phyloP scores from a whole-genome alignment of 148 eudicot genomes.

The Chenopodium quinoa region DNA sequence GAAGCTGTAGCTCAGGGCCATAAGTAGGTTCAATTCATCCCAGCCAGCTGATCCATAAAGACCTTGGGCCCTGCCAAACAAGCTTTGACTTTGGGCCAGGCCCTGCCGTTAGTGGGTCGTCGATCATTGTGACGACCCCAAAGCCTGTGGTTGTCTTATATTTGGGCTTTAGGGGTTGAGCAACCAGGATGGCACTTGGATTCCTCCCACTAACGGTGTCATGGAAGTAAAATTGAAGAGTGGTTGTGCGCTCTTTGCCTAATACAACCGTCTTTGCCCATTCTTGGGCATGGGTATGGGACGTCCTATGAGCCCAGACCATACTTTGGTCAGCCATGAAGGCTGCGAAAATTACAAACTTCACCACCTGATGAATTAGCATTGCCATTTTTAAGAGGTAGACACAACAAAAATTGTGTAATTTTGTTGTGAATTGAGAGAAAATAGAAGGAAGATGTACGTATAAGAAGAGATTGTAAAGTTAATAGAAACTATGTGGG shows the following conservation, averaged over 20 bases:
- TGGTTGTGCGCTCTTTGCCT: conserved; percentile 29
- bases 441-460: no score
- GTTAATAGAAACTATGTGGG: no score
- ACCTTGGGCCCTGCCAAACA: conserved; percentile 61
- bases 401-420: no score
- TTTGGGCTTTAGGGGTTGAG: conserved; percentile 29
- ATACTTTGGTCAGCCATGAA: background rate
- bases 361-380: background rate
- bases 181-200: conserved; percentile 36
- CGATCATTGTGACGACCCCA: conserved; percentile 44
- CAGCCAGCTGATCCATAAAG: conserved; percentile 45
- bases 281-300: background rate
- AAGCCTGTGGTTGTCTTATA: conserved; percentile 24
- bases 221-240: conserved; percentile 62
- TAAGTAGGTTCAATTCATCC: conserved; percentile 35
- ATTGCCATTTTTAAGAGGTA: background rate
- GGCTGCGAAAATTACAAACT: background rate
- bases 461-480: no score
- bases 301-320: conserved; percentile 1
- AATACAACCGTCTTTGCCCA: conserved; percentile 39
- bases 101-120: conserved; percentile 51
- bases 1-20: conserved; percentile 52
- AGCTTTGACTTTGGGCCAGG: conserved; percentile 49
- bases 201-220: conserved; percentile 40
- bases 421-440: no score